Percentiles rank a stretch among this genome's conserved stretches.
phyloP scores from a whole-genome alignment of 805 yeast species.

The Saturnispora dispora region DNA sequence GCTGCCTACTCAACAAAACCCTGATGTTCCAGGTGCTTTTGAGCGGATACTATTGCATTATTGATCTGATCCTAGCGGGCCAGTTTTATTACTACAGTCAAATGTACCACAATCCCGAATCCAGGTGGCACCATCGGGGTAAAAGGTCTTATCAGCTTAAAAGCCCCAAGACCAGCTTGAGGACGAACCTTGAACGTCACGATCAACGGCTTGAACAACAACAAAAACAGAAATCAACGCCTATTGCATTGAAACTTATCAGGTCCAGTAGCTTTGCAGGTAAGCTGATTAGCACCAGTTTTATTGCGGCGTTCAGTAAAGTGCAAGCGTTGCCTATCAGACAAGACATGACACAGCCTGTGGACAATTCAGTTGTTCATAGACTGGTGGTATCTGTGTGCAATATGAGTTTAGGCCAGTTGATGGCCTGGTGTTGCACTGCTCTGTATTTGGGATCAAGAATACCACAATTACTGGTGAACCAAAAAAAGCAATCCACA shows the following conservation, averaged over 20 bases:
- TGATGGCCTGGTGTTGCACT: conserved; percentile 46
- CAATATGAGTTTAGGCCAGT: conserved; percentile 17
- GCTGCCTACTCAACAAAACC: conserved; percentile 40
- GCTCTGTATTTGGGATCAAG: conserved; percentile 39
- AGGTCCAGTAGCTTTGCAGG: conserved; percentile 14
- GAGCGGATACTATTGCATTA: conserved; percentile 40
- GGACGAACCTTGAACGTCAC: conserved; percentile 14
- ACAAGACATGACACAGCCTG: not conserved
- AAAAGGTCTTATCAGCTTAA: conserved; percentile 13
- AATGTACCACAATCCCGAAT: conserved; percentile 30
- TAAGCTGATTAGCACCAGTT: conserved; percentile 22
- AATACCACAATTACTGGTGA: conserved; percentile 43
- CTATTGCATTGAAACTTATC: not conserved
- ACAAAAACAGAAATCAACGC: not conserved
- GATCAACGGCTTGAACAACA: not conserved
- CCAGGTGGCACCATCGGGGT: conserved; percentile 19
- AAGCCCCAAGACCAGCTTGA: conserved; percentile 21
- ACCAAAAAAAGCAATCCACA: conserved; percentile 37
- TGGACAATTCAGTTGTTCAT: conserved; percentile 1
- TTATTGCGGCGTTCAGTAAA: conserved; percentile 24
- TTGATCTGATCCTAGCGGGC: conserved; percentile 35
- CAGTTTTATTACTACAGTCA: conserved; percentile 42
- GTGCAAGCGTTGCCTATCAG: conserved; percentile 20
- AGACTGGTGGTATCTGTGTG: not conserved
- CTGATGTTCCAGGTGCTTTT: conserved; percentile 39